These are phyloP conservation scores for Starmerella stigmatis DNA, from an alignment of 805 yeast species.

Conservation along the genomic window DNA sequence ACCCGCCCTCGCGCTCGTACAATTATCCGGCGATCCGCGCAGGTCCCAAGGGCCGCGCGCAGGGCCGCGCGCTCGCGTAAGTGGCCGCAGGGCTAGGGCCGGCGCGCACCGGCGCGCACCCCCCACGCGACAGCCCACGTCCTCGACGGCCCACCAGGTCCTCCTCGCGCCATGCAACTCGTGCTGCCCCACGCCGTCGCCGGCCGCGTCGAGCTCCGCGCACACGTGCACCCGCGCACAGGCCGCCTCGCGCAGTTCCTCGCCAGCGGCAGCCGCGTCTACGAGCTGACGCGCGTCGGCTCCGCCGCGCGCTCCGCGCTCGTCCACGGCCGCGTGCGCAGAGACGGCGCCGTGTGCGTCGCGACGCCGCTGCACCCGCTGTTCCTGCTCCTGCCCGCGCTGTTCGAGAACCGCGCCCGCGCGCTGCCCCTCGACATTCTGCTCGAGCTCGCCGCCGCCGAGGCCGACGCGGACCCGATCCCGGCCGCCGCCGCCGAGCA, in stretches of 20 bases:
- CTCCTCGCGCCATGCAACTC: constrained; percentile 2
- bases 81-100: background rate
- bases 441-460: constrained; percentile 22
- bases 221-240: constrained; percentile 25
- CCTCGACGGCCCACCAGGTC: too few species aligned
- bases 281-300: constrained; percentile 24
- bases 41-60: too few species aligned
- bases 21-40: too few species aligned
- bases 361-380: constrained; percentile 27
- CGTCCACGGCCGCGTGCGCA: constrained; percentile 14
- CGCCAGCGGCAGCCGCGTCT: constrained; percentile 12
- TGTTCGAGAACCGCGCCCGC: constrained; percentile 16
- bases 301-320: constrained; percentile 13
- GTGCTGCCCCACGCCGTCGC: constrained; percentile 19
- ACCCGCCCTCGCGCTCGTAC: too few species aligned
- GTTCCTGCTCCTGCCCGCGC: constrained; percentile 24
- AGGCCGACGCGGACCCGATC: constrained; percentile 15
- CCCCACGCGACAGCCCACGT: too few species aligned
- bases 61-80: too few species aligned
- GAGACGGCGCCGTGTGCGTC: constrained; percentile 23
- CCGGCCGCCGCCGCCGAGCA: constrained; percentile 14
- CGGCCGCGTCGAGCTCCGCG: constrained; percentile 11
- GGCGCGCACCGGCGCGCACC: background rate
- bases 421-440: constrained; percentile 26
- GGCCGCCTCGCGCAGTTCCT: constrained; percentile 20